Base-by-base conservation (phyloP, 2,329 filamentous ascomycete genomes). In the Trichoderma sp. region DNA sequence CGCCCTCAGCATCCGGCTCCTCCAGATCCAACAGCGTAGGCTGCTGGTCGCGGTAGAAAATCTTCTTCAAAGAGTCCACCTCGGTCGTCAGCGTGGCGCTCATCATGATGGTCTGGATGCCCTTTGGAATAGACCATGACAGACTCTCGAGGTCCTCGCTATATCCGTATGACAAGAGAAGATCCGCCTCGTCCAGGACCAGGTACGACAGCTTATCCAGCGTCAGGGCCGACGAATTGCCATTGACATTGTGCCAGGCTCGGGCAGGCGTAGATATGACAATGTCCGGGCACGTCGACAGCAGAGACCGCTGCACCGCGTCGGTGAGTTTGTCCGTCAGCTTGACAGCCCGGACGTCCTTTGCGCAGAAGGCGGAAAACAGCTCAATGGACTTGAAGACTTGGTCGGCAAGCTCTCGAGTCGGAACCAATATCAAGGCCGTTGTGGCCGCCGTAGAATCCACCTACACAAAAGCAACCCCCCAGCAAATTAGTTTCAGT, bases 131-230 rank as follows among this genome's bases (percentile, higher is more conserved):
- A 2, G 89, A 86, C 72, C 90, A 88, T 0, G 93, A 86, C 37
- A 99, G 84, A 72, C 88, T 90, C 74, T 93, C 87, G 69, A 99
- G 85, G 73, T 98, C 95, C 69, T 97, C 92, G 68, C 94, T 90
- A 76, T 97, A 97, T 58, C 94, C 95, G 76, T 98, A 99, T 4
- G 92, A 96, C 67, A 98, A 83, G 7, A 99, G 91, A 70, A 99
- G 80, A 76, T 99, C 95, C 3, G 94, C 94, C 81, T 99, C 95
- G 77, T 99, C 95, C 64, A 99, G 89, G 0, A 98, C 92, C 17
- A 98, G 81, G 71, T 93, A 89, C 35, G 88, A 86, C 25, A 99
- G 84, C 57, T 87, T 85, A 17, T 90, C 86, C 35, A 97, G 81
- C 1, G 89, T 87, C 59, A 98, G 82, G 0, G 90, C 86, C 4